Base-by-base conservation (phyloP, 1,139 yeast genomes). In the Suhomyces coccinellae region DNA sequence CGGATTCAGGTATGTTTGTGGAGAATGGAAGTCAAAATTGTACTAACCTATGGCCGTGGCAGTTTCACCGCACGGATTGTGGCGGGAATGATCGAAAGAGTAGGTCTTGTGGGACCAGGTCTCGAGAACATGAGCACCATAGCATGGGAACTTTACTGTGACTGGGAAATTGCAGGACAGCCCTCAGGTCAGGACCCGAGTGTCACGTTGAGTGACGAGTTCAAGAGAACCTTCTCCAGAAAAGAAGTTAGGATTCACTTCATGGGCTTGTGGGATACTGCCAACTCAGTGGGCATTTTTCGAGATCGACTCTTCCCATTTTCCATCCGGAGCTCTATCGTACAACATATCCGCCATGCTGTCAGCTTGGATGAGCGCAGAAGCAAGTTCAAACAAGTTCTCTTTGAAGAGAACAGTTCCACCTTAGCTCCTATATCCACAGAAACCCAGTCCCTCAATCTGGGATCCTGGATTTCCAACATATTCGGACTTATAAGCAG, bases 211-310 rank as follows among this genome's bases (percentile, higher is more conserved):
- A 75, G 79, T 6, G 71, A 66, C 33, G 83, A 79, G 49, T 82
- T 80, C 57, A 75, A 69, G 50, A 66, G 64, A 40, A 77, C 82
- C 0, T 81, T 82, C 53, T 73, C 81, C 31, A 63, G 80, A 35
- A 58, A 62, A 1, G 56, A 65, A 0, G 75, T 80, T 2, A 56
- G 56, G 8, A 69, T 83, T 38, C 74, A 76, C 51, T 80, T 82
- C 48, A 75, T 83, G 74, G 88, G 87, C 0, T 60, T 83, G 27
- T 83, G 84, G 74, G 89, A 83, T 61, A 78, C 86, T 0, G 80
- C 83, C 15, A 81, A 81, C 54, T 81, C 87, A 0, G 82, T 82
- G 15, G 88, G 88, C 0, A 53, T 82, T 8, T 50, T 82, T 3
- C 65, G 79, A 40, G 86, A 82, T 55, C 60, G 79, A 39, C 54